These are phyloP conservation scores for Turritis glabra DNA, from an alignment of 345 rosid species.

Conservation along the genomic window DNA sequence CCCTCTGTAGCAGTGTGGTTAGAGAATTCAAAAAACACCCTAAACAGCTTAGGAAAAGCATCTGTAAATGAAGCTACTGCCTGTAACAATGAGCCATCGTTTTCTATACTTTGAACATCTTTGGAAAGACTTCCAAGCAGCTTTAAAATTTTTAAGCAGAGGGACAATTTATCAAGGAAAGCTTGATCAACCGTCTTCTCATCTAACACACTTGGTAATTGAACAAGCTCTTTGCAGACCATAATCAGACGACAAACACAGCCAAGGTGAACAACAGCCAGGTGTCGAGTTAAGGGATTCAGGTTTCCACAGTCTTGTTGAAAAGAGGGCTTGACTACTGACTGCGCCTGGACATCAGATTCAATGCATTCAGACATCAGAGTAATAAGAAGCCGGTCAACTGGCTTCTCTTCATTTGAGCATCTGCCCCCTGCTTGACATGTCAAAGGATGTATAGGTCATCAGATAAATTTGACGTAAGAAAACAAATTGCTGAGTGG, in stretches of 20 bases:
- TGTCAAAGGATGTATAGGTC: slow-evolving; percentile 21
- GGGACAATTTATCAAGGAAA: slow-evolving; percentile 55
- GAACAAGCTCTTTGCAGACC: slow-evolving; percentile 62
- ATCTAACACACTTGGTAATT: slow-evolving; percentile 52
- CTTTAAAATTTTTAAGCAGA: slow-evolving; percentile 76
- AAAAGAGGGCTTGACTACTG: slow-evolving; percentile 41
- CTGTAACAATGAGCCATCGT: slow-evolving; percentile 59
- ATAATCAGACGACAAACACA: slow-evolving; percentile 61
- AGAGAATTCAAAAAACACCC: slow-evolving; percentile 59
- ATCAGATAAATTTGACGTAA: slow-evolving; percentile 13
- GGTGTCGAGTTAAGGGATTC: slow-evolving; percentile 70
- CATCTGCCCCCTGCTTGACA: slow-evolving; percentile 56
- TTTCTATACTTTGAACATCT: slow-evolving; percentile 62
- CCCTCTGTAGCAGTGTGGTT: slow-evolving; percentile 65
- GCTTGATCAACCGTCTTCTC: slow-evolving; percentile 59
- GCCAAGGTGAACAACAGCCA: slow-evolving; percentile 73
- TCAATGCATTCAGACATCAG: slow-evolving; percentile 69
- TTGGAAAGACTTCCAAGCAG: slow-evolving; percentile 65
- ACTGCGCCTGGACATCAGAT: slow-evolving; percentile 54
- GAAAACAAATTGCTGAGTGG: slow-evolving; percentile 6
- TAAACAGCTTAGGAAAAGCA: slow-evolving; percentile 58
- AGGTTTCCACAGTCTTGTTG: slow-evolving; percentile 57
- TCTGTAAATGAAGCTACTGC: slow-evolving; percentile 71
- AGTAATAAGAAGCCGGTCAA: slow-evolving; percentile 61
- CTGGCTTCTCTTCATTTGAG: slow-evolving; percentile 73